Conservation (phyloP, 2,329 filamentous ascomycete genomes). For the Thelonectria discophora region DNA sequence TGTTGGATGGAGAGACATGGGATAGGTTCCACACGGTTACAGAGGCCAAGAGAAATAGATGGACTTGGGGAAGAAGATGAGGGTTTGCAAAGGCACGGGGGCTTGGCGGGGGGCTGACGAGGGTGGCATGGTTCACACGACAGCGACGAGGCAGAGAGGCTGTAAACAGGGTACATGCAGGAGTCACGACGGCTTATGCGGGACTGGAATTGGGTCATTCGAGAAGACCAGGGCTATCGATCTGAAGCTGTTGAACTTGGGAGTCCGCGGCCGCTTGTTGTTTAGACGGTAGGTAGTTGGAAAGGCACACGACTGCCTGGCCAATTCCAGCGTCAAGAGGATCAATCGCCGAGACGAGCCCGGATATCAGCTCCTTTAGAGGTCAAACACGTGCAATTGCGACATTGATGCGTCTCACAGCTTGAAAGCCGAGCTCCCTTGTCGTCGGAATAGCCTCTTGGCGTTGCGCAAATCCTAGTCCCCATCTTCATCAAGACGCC, state of each 20-base stretch:
- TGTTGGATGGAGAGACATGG: slow-evolving; percentile 16
- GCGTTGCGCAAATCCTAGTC: slow-evolving; percentile 5
- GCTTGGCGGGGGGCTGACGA: slow-evolving; percentile 6
- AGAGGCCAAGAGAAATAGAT: no score
- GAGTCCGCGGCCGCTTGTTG: not conserved
- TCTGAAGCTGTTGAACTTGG: not conserved
- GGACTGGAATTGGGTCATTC: not conserved
- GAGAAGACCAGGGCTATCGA: not conserved
- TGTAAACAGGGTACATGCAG: not conserved
- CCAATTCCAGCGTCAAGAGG: not conserved
- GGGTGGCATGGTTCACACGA: not conserved
- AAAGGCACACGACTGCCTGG: slow-evolving; percentile 9
- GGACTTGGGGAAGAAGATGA: slow-evolving; percentile 1
- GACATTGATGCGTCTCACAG: not conserved
- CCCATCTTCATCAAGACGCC: not conserved
- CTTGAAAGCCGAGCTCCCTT: not conserved
- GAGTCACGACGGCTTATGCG: not conserved
- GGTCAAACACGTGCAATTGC: not conserved
- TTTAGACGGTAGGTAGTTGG: no score
- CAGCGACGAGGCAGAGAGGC: not conserved
- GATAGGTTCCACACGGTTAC: not conserved
- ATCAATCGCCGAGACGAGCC: not conserved
- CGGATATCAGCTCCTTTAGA: not conserved
- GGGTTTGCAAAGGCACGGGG: no score
- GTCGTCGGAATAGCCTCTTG: slow-evolving; percentile 11